These are phyloP conservation scores for Populus euphratica DNA, from an alignment of 345 rosid species.

Conservation along the genomic window DNA sequence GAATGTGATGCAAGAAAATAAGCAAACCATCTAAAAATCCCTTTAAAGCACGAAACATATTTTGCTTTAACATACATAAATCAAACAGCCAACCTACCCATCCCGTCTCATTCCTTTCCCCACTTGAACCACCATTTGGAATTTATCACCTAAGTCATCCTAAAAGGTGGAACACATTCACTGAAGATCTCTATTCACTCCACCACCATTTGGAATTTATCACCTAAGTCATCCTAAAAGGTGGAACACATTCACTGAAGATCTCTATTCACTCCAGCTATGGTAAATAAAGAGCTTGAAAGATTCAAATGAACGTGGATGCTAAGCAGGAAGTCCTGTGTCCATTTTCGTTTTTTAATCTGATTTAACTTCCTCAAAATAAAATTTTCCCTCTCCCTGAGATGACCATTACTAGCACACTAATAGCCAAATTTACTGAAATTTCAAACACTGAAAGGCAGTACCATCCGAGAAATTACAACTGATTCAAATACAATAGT, in stretches of 20 bases:
- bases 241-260: too few relatives aligned
- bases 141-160: too few relatives aligned
- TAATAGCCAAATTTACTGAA: neutral
- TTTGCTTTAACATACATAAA: neutral
- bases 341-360: neutral
- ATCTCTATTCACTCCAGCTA: too few relatives aligned
- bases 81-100: neutral
- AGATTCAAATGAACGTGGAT: too few relatives aligned
- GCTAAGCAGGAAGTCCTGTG: too few relatives aligned
- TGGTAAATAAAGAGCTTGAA: too few relatives aligned
- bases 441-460: too few relatives aligned
- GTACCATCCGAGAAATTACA: neutral
- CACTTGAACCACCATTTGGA: neutral
- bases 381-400: too few relatives aligned
- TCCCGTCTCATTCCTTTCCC: neutral
- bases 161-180: too few relatives aligned
- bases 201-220: neutral
- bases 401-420: neutral
- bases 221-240: too few relatives aligned
- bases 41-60: neutral
- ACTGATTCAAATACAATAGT: neutral
- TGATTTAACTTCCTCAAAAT: neutral
- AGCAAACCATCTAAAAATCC: neutral
- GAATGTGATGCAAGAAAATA: neutral
- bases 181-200: too few relatives aligned